Base-by-base conservation (phyloP, 2,329 filamentous ascomycete genomes). In the Ceratocystis albifundus region DNA sequence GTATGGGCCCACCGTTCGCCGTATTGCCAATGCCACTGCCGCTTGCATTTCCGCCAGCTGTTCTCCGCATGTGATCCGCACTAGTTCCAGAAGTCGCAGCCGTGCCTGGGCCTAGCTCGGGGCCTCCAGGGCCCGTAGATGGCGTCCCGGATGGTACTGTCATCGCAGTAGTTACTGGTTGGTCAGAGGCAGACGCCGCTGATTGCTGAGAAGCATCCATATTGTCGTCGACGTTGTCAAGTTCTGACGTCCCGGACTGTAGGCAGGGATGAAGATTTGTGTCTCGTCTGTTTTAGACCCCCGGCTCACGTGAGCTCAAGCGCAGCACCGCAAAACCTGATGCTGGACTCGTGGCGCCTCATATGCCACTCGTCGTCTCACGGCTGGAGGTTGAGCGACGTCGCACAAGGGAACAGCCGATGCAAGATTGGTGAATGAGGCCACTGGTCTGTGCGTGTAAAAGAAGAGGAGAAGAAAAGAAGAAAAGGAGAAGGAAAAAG, bases 11-110 rank as follows among this genome's bases (percentile, higher is more conserved):
- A 32, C 28, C 45, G 2, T 28, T 15, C 2, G 32, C 28, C 7
- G 45, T 46, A 48, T 67, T 67, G 4, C 57, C 66, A 12, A 67
- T 67, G 22, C 66, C 66, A 41, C 66, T 67, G 15, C 66, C 66
- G 30, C 63, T 67, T 15, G 65, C 57, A 41, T 59, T 67, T 2
- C 46, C 63, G 20, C 28, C 62, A 17, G 62, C 28, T 17, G 44
- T 15, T 32, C 45, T 30, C 2, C 62, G 62, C 25, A 48, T 10
- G 12, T n/a, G n/a, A 17, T 48, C 62, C n/a, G 62, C 17, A 12
- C 22, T n/a, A 28, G 62, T 8, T 10, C 48, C 48, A 28, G 22
- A 15, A 4, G 25, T 28, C 30, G 6, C 7, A 20, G 45, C 41
- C 25, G 45, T 20, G 25, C 28, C 62, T 0, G 45, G 45, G 25